phyloP scores from a whole-genome alignment of 2,329 filamentous ascomycete species.

The Fusarium humuli region DNA sequence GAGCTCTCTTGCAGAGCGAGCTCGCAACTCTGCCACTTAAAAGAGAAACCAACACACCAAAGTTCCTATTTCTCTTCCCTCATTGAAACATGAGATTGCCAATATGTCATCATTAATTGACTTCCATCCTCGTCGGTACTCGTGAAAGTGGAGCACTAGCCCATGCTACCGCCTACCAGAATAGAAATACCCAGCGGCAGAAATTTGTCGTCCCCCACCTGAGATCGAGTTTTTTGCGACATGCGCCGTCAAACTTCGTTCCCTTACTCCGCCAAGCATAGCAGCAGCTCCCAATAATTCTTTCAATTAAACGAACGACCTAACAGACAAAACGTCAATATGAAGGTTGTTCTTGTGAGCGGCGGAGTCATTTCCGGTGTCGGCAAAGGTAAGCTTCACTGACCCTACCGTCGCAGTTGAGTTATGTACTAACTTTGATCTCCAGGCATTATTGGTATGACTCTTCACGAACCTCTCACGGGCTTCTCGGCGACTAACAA shows the following conservation, averaged over 20 bases:
- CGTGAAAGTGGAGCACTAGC: neutral
- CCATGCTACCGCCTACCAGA: neutral
- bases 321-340: slow-evolving; percentile 7
- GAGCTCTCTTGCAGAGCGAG: neutral
- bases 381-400: slow-evolving; percentile 30
- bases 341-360: slow-evolving; percentile 40
- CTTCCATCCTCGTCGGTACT: neutral
- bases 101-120: neutral
- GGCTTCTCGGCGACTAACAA: slow-evolving; percentile 10
- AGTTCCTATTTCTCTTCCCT: neutral
- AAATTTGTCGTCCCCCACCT: slow-evolving; percentile 34
- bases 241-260: slow-evolving; percentile 15
- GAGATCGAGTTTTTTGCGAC: slow-evolving; percentile 29
- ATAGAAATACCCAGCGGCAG: slow-evolving; percentile 8
- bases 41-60: neutral
- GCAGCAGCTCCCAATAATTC: slow-evolving; percentile 1
- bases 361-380: slow-evolving; percentile 40
- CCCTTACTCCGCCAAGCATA: slow-evolving; percentile 13
- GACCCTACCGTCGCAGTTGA: neutral
- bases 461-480: neutral
- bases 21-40: neutral
- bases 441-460: slow-evolving; percentile 31
- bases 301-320: slow-evolving; percentile 8
- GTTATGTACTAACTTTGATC: slow-evolving; percentile 17
- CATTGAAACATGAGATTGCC: neutral